Conservation (phyloP, 2,329 filamentous ascomycete genomes). For the Mycosphaerelloides madeirae region DNA sequence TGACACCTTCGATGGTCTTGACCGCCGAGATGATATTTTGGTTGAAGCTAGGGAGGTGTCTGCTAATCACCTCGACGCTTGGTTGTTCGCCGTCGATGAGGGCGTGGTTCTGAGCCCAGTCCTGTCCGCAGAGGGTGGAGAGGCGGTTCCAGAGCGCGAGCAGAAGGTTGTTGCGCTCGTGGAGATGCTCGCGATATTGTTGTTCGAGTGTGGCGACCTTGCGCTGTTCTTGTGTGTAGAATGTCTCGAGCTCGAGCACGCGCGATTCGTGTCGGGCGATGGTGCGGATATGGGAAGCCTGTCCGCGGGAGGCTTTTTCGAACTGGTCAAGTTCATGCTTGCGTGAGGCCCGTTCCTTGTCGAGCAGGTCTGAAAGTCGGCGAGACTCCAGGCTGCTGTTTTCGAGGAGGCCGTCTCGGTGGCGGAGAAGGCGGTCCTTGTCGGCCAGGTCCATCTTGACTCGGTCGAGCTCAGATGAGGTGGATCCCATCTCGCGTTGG, state of each 20-base stretch:
- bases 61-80: constrained; percentile 77
- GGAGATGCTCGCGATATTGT: constrained; percentile 78
- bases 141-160: constrained; percentile 87
- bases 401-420: constrained; percentile 83
- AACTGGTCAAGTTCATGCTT: constrained; percentile 82
- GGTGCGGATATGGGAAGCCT: constrained; percentile 80
- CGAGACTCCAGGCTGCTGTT: constrained; percentile 80
- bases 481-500: constrained; percentile 81
- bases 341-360: constrained; percentile 81
- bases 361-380: constrained; percentile 79
- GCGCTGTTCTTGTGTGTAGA: constrained; percentile 70
- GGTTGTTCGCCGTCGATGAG: constrained; percentile 84
- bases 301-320: constrained; percentile 81
- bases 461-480: constrained; percentile 73
- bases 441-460: constrained; percentile 76
- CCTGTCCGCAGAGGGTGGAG: constrained; percentile 76
- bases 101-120: constrained; percentile 87
- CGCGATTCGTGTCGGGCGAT: constrained; percentile 79
- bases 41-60: constrained; percentile 80
- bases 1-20: constrained; percentile 77
- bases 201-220: constrained; percentile 71
- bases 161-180: constrained; percentile 82
- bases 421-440: constrained; percentile 84
- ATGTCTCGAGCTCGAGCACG: constrained; percentile 80
- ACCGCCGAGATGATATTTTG: constrained; percentile 83